Evolutionary conservation across 73 alveolate genomes (phyloP), one percentile per base, ranked within the genome.

Genomic region (Blepharisma japonicum): DNA sequence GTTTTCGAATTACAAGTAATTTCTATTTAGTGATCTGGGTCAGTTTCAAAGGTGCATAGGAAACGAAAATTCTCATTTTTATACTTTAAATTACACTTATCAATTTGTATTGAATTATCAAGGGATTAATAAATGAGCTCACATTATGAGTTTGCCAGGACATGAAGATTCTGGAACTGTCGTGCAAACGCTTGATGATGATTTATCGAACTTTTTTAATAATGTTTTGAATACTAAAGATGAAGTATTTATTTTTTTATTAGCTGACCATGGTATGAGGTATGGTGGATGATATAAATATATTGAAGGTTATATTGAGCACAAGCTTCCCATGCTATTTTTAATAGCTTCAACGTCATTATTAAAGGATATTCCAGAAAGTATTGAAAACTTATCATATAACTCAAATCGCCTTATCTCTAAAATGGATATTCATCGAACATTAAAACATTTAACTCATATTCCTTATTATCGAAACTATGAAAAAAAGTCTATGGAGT

Each of bases 101-200:
- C 66, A 70, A 54, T 70, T 38, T 45, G 46, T 18, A 38, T 8
- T 14, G 20, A n/a, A 70, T 14, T 70, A 70, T 70, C 80, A 39
- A 70, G 66, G 66, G 42, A 25, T 47, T 70, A 70, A 70, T 45
- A 70, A 70, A 47, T 70, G 56, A 20, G 80, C 80, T n/a, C 66
- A 45, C 27, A 47, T 70, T 45, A 39, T 45, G 56, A 70, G 14
- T 70, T n/a, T 39, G 14, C 68, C 80, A 18, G 66, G 71, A 2
- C 80, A 70, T 5, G 80, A 70, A 45, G 66, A 70, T n/a, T 70
- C 80, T 14, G 80, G 80, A 25, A 70, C 80, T 38, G 32, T 45
- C 5, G n/a, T 70, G 27, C 11, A n/a, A 9, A 11, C 42, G 11
- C 68, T 70, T 70, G 80, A 70, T 25, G 56, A 70, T 7, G 56